Evolutionary conservation across 129 eudicot species (phyloP).

Genomic region (Flaveria brownii): DNA sequence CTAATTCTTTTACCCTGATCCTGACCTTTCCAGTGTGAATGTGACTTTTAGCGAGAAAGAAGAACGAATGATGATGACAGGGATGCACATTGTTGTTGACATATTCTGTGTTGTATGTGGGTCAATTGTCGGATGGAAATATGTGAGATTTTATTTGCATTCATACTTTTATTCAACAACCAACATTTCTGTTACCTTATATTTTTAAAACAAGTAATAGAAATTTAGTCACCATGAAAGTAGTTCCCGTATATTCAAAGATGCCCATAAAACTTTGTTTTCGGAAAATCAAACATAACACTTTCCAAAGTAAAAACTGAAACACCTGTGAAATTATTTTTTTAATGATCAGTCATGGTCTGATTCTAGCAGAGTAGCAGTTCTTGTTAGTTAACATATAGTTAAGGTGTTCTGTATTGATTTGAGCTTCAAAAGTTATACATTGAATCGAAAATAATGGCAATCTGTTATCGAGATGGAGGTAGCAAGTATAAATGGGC

Average conservation of each 20-base stretch:
- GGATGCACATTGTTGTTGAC: constrained; percentile 79
- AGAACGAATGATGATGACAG: constrained; percentile 87
- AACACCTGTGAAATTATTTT: not conserved
- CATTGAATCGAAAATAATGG: not conserved
- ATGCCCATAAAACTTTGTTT: constrained; percentile 9
- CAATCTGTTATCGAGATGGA: not conserved
- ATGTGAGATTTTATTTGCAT: constrained; percentile 45
- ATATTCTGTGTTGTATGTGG: constrained; percentile 90
- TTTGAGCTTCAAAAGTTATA: constrained; percentile 7
- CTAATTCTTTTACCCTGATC: not conserved
- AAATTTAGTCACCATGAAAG: not conserved
- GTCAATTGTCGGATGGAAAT: constrained; percentile 84
- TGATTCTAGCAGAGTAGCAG: not conserved
- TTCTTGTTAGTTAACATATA: not conserved
- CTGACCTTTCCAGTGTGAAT: constrained; percentile 54
- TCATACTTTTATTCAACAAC: not conserved
- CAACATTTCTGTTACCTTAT: not conserved
- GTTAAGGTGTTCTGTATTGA: not conserved
- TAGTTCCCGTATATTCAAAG: not conserved
- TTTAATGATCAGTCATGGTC: not conserved
- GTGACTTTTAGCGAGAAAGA: constrained; percentile 73
- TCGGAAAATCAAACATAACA: not conserved
- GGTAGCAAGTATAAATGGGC: not conserved
- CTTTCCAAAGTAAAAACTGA: not conserved
- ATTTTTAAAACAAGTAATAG: not conserved